Conservation (phyloP, 176 grass and related monocot species). For the Calamus simplicifolius region DNA sequence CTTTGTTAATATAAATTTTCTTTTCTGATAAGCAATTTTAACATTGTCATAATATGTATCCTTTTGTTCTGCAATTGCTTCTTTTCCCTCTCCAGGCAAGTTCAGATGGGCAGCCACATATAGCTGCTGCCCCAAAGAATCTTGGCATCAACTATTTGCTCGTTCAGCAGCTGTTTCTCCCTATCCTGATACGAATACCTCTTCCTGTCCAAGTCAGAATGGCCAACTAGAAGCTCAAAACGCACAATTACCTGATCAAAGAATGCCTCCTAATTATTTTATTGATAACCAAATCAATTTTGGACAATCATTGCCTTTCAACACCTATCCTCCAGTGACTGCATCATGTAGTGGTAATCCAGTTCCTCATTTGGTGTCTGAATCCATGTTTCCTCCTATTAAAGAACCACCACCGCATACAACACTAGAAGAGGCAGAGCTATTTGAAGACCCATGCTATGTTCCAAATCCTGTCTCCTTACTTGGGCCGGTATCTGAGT, state of each 20-base stretch:
- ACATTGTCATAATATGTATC: conserved; percentile 10
- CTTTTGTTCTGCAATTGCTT: conserved; percentile 13
- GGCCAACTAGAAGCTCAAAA: conserved; percentile 28
- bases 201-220: conserved; percentile 29
- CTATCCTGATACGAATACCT: conserved; percentile 37
- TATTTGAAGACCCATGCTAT: conserved; percentile 84
- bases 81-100: conserved; percentile 48
- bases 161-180: conserved; percentile 53
- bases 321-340: conserved; percentile 33
- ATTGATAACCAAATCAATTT: conserved; percentile 30
- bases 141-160: conserved; percentile 81
- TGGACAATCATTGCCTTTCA: conserved; percentile 31
- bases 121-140: conserved; percentile 40
- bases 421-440: conserved; percentile 48
- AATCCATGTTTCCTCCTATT: conserved; percentile 30
- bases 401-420: conserved; percentile 30
- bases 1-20: conserved; percentile 1
- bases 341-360: conserved; percentile 14
- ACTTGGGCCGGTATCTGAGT: conserved; percentile 77
- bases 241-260: conserved; percentile 20
- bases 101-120: conserved; percentile 48
- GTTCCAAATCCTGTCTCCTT: conserved; percentile 69
- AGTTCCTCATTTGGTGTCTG: conserved; percentile 37
- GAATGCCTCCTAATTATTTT: conserved; percentile 32
- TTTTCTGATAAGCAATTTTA: conserved; percentile 8